Evolutionary conservation across 192 early-diverging fungal species (phyloP), one percentile per base, ranked within the genome.

Genomic region (Backusella macrospora): DNA sequence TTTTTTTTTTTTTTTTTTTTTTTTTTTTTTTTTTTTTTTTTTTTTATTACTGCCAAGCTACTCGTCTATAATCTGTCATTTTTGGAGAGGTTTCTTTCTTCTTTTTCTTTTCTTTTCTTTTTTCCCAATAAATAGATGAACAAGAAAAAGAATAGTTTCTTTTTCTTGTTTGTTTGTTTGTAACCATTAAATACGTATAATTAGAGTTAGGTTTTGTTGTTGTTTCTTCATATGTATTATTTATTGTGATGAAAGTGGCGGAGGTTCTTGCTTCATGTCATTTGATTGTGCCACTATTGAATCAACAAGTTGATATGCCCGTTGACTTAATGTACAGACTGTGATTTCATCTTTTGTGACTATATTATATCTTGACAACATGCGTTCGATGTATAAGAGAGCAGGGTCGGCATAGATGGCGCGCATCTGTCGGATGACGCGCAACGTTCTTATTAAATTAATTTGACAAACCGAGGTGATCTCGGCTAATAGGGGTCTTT

Each of bases 401-500:
- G 67, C 21, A 3, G 46, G 47, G 37, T 75, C 65, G 10, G 38
- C 10, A 29, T 52, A 40, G 13, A 59, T 37, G 16, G n/a, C 4
- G 16, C 49, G 38, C 8, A 40, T 39, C 21, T 44, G 66, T 69
- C 34, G 37, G 4, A 66, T 16, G 18, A 75, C 9, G 15, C 73
- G 66, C 12, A 66, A 37, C 0, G 62, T 55, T 15, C 76, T 45
- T 6, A 67, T 44, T 10, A 77, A 71, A 44, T 77, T 77, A 15
- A 72, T 45, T 34, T 70, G 76, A 26, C 70, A 77, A 3, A 77
- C 40, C 16, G 46, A 15, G 8, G 8, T 47, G 14, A 72, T 65
- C 43, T 77, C 64, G 12, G 44, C 9, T 2, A 72, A 16, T 15
- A 52, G 76, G 29, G 63, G 40, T 8, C 52, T 34, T 34, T 34